Evolutionary conservation across 768 basidiomycete genomes (phyloP).

Genomic region (Cystobasidium ongulense): DNA sequence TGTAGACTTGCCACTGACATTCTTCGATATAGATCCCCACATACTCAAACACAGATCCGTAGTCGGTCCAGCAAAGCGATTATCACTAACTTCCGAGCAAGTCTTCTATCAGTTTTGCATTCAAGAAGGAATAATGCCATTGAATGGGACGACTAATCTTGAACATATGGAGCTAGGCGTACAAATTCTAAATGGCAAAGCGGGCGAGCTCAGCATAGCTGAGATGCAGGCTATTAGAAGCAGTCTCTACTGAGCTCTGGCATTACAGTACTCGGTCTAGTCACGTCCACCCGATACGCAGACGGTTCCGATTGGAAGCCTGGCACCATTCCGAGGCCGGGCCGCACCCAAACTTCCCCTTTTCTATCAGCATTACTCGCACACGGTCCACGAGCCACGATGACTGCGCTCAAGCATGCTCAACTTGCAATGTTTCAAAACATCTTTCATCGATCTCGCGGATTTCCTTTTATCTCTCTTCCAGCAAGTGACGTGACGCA

Average conservation of each 20-base stretch:
- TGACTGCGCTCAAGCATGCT: no score
- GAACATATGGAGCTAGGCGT: conserved; percentile 22
- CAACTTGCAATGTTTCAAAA: no score
- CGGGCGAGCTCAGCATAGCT: not conserved
- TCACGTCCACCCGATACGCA: not conserved
- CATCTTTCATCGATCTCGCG: no score
- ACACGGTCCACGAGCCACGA: not conserved
- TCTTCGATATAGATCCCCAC: conserved; percentile 50
- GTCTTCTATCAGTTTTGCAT: conserved; percentile 63
- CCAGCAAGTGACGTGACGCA: no score
- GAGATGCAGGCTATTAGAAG: not conserved
- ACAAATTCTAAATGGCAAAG: not conserved
- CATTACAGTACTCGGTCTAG: not conserved
- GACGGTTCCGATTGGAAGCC: not conserved
- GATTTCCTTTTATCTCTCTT: no score
- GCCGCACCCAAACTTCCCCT: not conserved
- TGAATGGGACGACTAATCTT: conserved; percentile 61
- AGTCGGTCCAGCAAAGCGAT: conserved; percentile 52
- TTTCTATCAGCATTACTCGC: not conserved
- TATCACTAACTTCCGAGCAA: conserved; percentile 58
- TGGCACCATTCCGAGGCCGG: not conserved
- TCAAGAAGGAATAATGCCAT: conserved; percentile 58
- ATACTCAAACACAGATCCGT: conserved; percentile 56
- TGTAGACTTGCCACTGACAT: not conserved
- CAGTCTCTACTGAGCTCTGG: not conserved